phyloP scores from a whole-genome alignment of 495 filamentous ascomycete genomes.

The Talaromyces ruber region DNA sequence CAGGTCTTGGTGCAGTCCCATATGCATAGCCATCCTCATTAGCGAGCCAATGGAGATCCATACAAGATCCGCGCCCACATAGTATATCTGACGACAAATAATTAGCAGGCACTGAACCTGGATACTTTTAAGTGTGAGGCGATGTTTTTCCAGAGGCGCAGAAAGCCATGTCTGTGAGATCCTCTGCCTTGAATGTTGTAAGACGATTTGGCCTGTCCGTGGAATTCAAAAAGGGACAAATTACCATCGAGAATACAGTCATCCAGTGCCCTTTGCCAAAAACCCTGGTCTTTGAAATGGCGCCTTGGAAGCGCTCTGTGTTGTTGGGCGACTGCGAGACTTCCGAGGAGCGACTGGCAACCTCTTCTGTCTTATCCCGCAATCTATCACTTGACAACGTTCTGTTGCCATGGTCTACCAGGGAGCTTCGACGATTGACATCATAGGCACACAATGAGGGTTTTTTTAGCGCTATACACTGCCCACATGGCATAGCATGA shows the following conservation, averaged over 20 bases:
- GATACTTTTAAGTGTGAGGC: constrained; percentile 29
- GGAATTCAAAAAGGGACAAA: not conserved
- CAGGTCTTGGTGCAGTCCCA: constrained; percentile 49
- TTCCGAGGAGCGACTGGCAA: not conserved
- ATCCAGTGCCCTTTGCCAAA: constrained; percentile 25
- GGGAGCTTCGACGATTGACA: not conserved
- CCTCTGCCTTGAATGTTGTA: constrained; percentile 18
- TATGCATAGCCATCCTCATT: constrained; percentile 43
- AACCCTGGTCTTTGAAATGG: constrained; percentile 20
- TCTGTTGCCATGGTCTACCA: not conserved
- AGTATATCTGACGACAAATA: constrained; percentile 38
- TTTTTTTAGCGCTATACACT: constrained; percentile 8
- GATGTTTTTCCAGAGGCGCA: constrained; percentile 39
- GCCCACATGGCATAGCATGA: constrained; percentile 10
- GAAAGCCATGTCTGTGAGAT: constrained; percentile 43
- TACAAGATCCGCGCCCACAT: constrained; percentile 37
- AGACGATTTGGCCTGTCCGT: not conserved
- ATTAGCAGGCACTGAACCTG: constrained; percentile 44
- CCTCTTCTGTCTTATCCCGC: not conserved
- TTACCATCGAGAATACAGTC: constrained; percentile 5
- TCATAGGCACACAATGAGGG: constrained; percentile 29
- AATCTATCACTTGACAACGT: not conserved
- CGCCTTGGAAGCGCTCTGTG: constrained; percentile 11
- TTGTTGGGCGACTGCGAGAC: not conserved
- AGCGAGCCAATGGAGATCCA: constrained; percentile 46